phyloP scores from a whole-genome alignment of 1,284 basidiomycete species.

The Ustilago trichophora region DNA sequence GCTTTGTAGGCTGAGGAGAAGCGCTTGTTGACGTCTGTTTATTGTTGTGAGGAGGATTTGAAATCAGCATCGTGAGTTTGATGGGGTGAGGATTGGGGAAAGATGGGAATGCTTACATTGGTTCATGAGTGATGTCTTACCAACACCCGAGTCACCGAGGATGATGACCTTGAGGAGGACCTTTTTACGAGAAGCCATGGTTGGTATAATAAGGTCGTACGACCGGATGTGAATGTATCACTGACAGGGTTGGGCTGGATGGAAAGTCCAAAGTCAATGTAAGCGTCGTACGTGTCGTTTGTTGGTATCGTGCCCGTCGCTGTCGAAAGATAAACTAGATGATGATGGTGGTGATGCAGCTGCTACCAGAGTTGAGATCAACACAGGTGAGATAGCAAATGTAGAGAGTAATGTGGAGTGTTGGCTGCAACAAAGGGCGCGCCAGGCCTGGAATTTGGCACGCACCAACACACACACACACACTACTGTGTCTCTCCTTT shows the following conservation, averaged over 20 bases:
- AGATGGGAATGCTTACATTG: constrained; percentile 72
- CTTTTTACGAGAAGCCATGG: constrained; percentile 72
- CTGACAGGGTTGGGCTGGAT: too few species aligned
- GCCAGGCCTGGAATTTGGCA: constrained; percentile 11
- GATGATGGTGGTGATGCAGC: neutral
- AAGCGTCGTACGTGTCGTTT: too few species aligned
- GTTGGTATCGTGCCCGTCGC: neutral
- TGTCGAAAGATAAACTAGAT: neutral
- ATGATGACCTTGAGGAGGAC: constrained; percentile 83
- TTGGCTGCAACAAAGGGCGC: neutral
- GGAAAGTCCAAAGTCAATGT: too few species aligned
- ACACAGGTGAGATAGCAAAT: constrained; percentile 17
- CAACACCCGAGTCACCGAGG: constrained; percentile 74
- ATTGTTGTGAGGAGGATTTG: neutral
- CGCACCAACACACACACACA: constrained; percentile 1
- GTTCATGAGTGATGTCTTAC: constrained; percentile 99
- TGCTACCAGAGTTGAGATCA: constrained; percentile 6
- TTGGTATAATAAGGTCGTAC: too few species aligned
- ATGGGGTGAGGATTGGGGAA: neutral
- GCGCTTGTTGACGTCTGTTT: constrained; percentile 90
- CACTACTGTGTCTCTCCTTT: too few species aligned
- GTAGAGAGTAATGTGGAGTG: constrained; percentile 8
- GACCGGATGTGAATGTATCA: too few species aligned
- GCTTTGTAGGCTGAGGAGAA: constrained; percentile 98
- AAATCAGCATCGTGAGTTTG: neutral